phyloP scores from a whole-genome alignment of 2,329 filamentous ascomycete genomes.

The Epichloe scottii region DNA sequence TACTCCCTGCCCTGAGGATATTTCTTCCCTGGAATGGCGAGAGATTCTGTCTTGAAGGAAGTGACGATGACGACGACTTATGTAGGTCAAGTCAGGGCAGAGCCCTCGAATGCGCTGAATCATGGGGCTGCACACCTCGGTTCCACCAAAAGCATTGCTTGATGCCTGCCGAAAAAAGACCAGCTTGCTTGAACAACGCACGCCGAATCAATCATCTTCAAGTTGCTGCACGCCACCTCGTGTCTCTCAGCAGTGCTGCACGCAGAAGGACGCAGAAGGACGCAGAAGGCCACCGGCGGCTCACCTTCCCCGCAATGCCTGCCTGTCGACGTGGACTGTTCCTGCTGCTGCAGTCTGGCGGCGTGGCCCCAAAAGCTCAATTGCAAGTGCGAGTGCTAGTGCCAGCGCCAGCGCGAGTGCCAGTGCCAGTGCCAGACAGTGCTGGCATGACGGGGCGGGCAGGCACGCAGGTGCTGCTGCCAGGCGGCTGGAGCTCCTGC shows the following conservation, averaged over 20 bases:
- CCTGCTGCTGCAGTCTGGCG: too few species aligned
- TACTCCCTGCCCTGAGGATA: too few species aligned
- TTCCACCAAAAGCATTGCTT: too few species aligned
- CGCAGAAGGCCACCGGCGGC: background rate
- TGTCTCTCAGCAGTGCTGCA: too few species aligned
- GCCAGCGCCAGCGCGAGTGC: too few species aligned
- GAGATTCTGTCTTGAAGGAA: background rate
- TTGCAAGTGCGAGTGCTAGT: background rate
- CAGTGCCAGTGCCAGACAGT: background rate
- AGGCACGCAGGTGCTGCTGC: background rate
- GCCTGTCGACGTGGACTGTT: background rate
- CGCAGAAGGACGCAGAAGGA: background rate
- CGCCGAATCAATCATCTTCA: background rate
- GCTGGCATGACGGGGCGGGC: background rate
- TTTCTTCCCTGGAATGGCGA: too few species aligned
- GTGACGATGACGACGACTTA: background rate
- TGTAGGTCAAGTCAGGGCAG: background rate
- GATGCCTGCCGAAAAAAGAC: background rate
- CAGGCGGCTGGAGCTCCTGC: background rate
- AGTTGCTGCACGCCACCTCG: background rate
- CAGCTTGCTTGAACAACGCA: background rate
- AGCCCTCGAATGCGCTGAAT: background rate
- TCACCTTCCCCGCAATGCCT: slow-evolving; percentile 1
- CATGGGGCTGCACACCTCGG: too few species aligned
- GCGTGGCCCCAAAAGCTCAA: background rate